Conservation (phyloP, 495 filamentous ascomycete species). For the Filosporella fistucella region DNA sequence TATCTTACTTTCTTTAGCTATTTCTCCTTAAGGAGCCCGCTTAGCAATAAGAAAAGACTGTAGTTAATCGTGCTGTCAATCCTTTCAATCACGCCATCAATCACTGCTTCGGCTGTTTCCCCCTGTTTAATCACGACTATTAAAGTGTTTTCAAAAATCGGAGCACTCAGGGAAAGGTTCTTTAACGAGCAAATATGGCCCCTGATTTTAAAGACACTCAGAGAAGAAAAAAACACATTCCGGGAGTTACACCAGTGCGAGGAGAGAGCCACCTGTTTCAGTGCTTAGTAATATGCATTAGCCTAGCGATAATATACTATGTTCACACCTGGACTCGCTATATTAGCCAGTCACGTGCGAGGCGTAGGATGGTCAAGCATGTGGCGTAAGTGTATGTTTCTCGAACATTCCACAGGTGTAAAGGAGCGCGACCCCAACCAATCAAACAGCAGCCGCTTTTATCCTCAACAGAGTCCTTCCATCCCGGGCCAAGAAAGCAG, state of each 20-base stretch:
- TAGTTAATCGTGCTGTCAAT: conserved; percentile 7
- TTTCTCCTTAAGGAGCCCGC: conserved; percentile 9
- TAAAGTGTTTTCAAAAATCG: conserved; percentile 13
- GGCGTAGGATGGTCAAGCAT: too few relatives aligned
- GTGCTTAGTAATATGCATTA: conserved; percentile 10
- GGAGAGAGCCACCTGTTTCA: conserved; percentile 5
- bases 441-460: too few relatives aligned
- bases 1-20: conserved; percentile 13
- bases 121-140: conserved; percentile 2
- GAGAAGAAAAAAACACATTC: conserved; percentile 13
- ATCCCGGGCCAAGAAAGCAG: too few relatives aligned
- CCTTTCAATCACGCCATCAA: conserved; percentile 6
- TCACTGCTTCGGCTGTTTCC: neutral
- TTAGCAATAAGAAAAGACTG: conserved; percentile 9
- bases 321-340: conserved; percentile 1
- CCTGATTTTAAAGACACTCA: conserved; percentile 10
- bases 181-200: conserved; percentile 9
- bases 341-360: neutral
- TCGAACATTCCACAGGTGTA: too few relatives aligned
- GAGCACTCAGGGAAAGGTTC: conserved; percentile 15
- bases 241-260: conserved; percentile 15
- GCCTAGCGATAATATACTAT: conserved; percentile 10
- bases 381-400: too few relatives aligned
- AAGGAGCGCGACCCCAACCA: too few relatives aligned
- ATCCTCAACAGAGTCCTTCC: too few relatives aligned